Percentiles rank a stretch among this genome's conserved stretches.
Conservation (phyloP, 148 eudicot genomes). For the Talinum fruticosum region DNA sequence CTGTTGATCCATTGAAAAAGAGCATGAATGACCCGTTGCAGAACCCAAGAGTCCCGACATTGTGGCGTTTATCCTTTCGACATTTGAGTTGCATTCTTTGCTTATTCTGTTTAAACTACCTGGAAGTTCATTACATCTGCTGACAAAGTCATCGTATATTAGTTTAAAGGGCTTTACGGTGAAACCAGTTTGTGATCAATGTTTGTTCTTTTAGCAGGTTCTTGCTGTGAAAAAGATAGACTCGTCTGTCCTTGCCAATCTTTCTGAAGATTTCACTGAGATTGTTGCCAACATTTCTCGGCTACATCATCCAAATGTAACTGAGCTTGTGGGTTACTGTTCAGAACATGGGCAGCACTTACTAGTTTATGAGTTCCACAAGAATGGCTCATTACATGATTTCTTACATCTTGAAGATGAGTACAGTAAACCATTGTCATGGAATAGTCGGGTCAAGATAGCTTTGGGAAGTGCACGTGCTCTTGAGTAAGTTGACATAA, state of each 20-base stretch:
- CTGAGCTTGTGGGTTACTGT: conserved; percentile 89
- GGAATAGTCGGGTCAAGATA: conserved; percentile 95
- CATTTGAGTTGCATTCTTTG: not conserved
- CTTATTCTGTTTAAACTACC: not conserved
- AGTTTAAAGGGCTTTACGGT: not conserved
- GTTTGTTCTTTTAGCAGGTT: conserved; percentile 44
- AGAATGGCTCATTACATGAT: conserved; percentile 81
- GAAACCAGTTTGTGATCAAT: conserved; percentile 6
- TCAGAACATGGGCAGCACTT: conserved; percentile 90
- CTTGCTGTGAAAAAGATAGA: conserved; percentile 93
- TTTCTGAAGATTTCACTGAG: conserved; percentile 66
- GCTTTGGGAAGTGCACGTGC: conserved; percentile 98
- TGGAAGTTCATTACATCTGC: not conserved
- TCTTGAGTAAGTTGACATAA: conserved; percentile 73
- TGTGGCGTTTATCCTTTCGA: not conserved
- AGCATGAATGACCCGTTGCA: too few relatives aligned
- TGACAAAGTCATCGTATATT: not conserved
- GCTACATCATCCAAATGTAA: conserved; percentile 77
- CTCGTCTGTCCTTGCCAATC: conserved; percentile 53
- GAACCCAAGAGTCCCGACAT: not conserved
- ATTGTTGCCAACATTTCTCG: conserved; percentile 68
- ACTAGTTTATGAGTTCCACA: conserved; percentile 76
- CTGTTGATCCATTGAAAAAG: too few relatives aligned
- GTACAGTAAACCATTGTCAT: conserved; percentile 70
- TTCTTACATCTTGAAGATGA: conserved; percentile 84